phyloP scores from a whole-genome alignment of 768 basidiomycete species.

The Leccinum ochraceum region DNA sequence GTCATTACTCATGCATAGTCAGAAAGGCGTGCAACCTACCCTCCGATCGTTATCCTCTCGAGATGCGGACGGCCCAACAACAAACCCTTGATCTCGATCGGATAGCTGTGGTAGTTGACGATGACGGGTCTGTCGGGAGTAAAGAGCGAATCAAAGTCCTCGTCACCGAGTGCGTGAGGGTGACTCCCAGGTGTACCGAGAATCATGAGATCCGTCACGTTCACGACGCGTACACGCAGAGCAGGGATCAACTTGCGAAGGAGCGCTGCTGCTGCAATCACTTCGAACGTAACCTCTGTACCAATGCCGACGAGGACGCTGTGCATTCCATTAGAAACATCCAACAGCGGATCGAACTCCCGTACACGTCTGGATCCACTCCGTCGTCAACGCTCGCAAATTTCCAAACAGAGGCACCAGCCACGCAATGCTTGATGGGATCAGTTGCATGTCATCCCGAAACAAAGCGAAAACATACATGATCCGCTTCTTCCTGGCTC shows the following conservation, averaged over 20 bases:
- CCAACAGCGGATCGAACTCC: background rate
- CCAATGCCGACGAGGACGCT: constrained; percentile 86
- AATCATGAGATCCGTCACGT: constrained; percentile 89
- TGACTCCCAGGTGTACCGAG: constrained; percentile 68
- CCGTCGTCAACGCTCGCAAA: constrained; percentile 77
- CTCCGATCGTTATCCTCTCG: constrained; percentile 56
- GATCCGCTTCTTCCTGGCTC: constrained; percentile 71
- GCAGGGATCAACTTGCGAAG: constrained; percentile 68
- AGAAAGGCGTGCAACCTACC: constrained; percentile 31
- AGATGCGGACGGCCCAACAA: constrained; percentile 54
- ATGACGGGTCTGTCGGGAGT: constrained; percentile 67
- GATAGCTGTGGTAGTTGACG: constrained; percentile 86
- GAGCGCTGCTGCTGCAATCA: constrained; percentile 81
- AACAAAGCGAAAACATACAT: constrained; percentile 36
- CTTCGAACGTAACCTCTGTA: constrained; percentile 86
- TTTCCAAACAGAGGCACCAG: constrained; percentile 86
- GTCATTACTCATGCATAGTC: constrained; percentile 1
- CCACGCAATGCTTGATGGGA: constrained; percentile 67
- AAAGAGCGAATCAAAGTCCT: constrained; percentile 70
- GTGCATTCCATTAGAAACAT: constrained; percentile 7
- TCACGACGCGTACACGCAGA: constrained; percentile 83
- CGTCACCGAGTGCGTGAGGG: constrained; percentile 68
- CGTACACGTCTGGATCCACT: constrained; percentile 68
- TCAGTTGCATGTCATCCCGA: background rate
- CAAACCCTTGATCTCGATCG: constrained; percentile 68